Conservation (phyloP, 1,284 basidiomycete species). For the Taiwanofungus camphoratus region DNA sequence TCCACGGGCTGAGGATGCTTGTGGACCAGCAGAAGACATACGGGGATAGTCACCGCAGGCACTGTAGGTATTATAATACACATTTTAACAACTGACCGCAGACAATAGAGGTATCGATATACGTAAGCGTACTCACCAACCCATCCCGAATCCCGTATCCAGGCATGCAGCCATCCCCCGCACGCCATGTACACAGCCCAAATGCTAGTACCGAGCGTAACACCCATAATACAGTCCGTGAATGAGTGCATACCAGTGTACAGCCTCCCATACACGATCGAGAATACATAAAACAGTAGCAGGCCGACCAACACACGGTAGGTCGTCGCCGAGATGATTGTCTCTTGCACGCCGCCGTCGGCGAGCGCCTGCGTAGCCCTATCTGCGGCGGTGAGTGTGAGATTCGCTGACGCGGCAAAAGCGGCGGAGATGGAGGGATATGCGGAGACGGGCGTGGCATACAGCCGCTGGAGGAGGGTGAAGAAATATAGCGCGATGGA, state of each 20-base stretch:
- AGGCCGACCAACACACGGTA: slow-evolving; percentile 40
- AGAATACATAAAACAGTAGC: slow-evolving; percentile 61
- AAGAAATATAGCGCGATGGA: slow-evolving; percentile 82
- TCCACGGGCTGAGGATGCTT: slow-evolving; percentile 91
- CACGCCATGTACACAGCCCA: slow-evolving; percentile 51
- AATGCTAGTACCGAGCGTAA: slow-evolving; percentile 57
- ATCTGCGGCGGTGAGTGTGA: too few species aligned
- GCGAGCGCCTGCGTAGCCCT: too few species aligned
- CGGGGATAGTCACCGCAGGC: slow-evolving; percentile 60
- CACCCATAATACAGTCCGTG: slow-evolving; percentile 69
- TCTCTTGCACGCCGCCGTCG: too few species aligned
- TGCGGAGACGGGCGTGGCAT: slow-evolving; percentile 26
- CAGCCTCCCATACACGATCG: slow-evolving; percentile 84
- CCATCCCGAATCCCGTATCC: slow-evolving; percentile 49
- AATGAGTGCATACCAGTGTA: slow-evolving; percentile 93
- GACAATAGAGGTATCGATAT: too few species aligned
- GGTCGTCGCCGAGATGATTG: slow-evolving; percentile 35
- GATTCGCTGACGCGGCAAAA: neutral
- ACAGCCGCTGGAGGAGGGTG: slow-evolving; percentile 47
- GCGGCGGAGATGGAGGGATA: neutral
- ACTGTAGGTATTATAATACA: too few species aligned
- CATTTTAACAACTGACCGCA: too few species aligned
- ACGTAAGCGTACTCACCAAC: slow-evolving; percentile 41
- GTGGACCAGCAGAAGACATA: slow-evolving; percentile 73
- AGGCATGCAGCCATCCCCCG: slow-evolving; percentile 38